These are phyloP conservation scores for Orychophragmus violaceus DNA, from an alignment of 345 rosid genomes.

Conservation along the genomic window DNA sequence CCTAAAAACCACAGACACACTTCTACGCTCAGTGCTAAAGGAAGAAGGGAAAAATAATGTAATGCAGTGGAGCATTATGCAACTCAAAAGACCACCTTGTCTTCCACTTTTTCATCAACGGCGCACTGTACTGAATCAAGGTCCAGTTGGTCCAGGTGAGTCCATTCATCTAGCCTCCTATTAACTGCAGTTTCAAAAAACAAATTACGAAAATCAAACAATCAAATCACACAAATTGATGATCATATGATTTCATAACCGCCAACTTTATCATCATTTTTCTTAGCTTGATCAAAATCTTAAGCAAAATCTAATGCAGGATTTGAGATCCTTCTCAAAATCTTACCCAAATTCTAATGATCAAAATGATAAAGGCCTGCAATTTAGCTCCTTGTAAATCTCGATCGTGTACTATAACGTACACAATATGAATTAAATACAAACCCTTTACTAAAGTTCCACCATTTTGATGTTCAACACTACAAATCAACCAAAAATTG, in stretches of 20 bases:
- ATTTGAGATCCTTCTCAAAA: neutral
- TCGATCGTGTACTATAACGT: too few relatives aligned
- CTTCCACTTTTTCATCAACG: constrained; percentile 95
- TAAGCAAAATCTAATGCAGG: neutral
- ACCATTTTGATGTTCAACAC: neutral
- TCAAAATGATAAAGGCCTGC: neutral
- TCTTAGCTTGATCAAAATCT: neutral
- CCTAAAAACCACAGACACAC: constrained; percentile 37
- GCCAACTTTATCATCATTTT: neutral
- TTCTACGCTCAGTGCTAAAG: neutral
- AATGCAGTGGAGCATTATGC: neutral
- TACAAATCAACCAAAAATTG: neutral
- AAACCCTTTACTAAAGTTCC: neutral
- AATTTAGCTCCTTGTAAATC: too few relatives aligned
- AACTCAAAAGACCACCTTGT: constrained; percentile 49
- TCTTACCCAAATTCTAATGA: neutral
- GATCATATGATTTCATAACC: neutral
- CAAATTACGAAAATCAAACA: neutral
- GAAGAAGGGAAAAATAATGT: neutral
- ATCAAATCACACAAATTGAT: neutral
- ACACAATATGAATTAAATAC: neutral
- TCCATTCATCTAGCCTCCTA: constrained; percentile 98
- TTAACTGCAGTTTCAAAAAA: constrained; percentile 48
- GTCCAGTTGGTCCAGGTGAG: constrained; percentile 85
- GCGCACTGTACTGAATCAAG: constrained; percentile 87